A percentile compares a stretch with the other conserved stretches of the same genome.
Conservation (phyloP, 2,329 filamentous ascomycete species). For the Cytospora paraplurivora region DNA sequence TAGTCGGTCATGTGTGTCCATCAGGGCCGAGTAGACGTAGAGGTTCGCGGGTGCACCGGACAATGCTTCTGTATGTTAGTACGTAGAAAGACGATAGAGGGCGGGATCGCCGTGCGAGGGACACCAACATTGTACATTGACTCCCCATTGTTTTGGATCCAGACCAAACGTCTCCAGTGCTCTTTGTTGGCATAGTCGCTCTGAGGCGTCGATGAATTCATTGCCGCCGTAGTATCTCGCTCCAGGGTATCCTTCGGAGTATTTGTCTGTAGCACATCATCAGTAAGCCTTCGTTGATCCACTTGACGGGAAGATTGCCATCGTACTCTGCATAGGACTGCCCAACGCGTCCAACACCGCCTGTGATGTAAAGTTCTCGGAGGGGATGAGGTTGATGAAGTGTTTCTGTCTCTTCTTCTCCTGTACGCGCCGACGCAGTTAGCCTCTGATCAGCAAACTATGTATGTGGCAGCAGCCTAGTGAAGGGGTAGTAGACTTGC, state of each 20-base stretch:
- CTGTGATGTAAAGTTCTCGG: slow-evolving; percentile 94
- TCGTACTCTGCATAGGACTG: slow-evolving; percentile 88
- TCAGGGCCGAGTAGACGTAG: slow-evolving; percentile 93
- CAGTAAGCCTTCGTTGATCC: slow-evolving; percentile 37
- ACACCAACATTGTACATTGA: slow-evolving; percentile 83
- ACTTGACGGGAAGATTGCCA: slow-evolving; percentile 1
- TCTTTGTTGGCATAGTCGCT: slow-evolving; percentile 85
- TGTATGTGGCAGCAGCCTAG: neutral
- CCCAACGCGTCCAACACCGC: slow-evolving; percentile 88
- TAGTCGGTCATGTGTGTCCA: slow-evolving; percentile 89
- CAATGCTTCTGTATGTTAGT: slow-evolving; percentile 58
- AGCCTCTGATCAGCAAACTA: slow-evolving; percentile 1
- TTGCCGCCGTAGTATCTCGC: slow-evolving; percentile 97
- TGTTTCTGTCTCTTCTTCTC: slow-evolving; percentile 97
- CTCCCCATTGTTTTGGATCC: slow-evolving; percentile 86
- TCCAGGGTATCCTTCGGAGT: slow-evolving; percentile 96
- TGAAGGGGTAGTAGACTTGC: slow-evolving; percentile 48
- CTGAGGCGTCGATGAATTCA: slow-evolving; percentile 90
- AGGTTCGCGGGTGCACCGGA: slow-evolving; percentile 76
- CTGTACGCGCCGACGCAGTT: slow-evolving; percentile 47
- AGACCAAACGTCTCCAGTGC: slow-evolving; percentile 86
- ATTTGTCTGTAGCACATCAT: slow-evolving; percentile 69
- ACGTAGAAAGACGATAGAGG: slow-evolving; percentile 16
- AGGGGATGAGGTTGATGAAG: slow-evolving; percentile 96
- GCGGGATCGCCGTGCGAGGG: slow-evolving; percentile 1